A percentile compares a stretch with the other conserved stretches of the same genome.
Evolutionary conservation across 2,329 filamentous ascomycete genomes (phyloP).

Genomic region (Colletotrichum truncatum): DNA sequence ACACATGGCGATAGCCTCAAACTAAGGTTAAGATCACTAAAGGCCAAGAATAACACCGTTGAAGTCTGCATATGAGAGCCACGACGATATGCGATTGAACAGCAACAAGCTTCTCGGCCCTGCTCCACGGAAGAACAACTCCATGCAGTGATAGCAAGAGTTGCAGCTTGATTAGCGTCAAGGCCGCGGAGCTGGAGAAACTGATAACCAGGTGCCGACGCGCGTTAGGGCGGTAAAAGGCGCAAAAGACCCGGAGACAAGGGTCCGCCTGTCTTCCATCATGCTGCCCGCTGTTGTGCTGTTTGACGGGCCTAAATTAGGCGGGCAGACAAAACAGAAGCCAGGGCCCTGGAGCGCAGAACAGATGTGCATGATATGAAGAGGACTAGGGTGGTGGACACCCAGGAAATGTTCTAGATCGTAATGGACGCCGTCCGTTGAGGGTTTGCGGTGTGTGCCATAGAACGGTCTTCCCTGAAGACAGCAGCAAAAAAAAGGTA

Average conservation of each 20-base stretch:
- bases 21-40: too few species aligned
- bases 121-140: too few species aligned
- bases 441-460: conserved; percentile 26
- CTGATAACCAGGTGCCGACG: background rate
- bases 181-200: conserved; percentile 8
- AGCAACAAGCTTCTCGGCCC: too few species aligned
- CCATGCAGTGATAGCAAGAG: too few species aligned
- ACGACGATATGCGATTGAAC: too few species aligned
- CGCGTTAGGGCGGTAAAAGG: background rate
- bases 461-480: conserved; percentile 21
- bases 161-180: background rate
- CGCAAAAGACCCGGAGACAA: background rate
- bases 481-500: background rate
- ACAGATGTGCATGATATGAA: background rate
- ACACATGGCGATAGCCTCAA: too few species aligned
- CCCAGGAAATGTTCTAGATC: conserved; percentile 23
- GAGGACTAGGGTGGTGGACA: background rate
- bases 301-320: background rate
- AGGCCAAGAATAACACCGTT: too few species aligned
- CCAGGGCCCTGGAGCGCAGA: background rate
- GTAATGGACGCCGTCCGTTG: conserved; percentile 13
- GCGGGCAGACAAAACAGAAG: background rate
- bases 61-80: too few species aligned
- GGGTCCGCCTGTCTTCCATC: background rate
- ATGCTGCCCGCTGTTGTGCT: conserved; percentile 2